Evolutionary conservation across 1,284 basidiomycete genomes (phyloP), one percentile per base, ranked within the genome.

Genomic region (Schizopora paradoxa): DNA sequence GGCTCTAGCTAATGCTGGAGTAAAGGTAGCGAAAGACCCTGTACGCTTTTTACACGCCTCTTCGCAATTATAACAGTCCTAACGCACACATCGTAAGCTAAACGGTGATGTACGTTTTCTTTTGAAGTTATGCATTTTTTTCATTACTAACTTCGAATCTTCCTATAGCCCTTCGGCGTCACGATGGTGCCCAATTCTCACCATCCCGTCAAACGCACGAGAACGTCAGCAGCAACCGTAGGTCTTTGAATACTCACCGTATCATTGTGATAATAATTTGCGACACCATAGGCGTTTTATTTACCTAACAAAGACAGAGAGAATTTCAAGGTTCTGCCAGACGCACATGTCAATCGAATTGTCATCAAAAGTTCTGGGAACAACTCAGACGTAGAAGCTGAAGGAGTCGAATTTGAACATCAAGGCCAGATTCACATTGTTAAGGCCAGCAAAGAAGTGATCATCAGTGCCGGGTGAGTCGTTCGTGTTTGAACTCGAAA

Each of bases 391-490:
- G 32, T 43, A 8, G 13, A 51, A 1, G 65, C 69, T 13, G 56
- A 58, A 10, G 62, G 63, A 11, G 64, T 66, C 11, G 53, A 56
- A 19, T 74, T 66, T 51, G 50, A 54, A 13, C 54, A 54, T 21
- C 48, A 51, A 2, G 59, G 55, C 1, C 45, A 55, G 5, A 47
- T 45, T 5, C 59, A 61, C 46, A 54, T 46, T 4, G 64, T 64
- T 18, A 51, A 56, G 8, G 62, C 61, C 6, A 48, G 25, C 5
- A 57, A 61, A n/a, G 68, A 69, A 32, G 65, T 72, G 38, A 62
- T 71, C 36, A 48, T 73, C 5, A 61, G 57, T 27, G 61, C 64
- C 2, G 62, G 63, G 57, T 62, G 36, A 16, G 56, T 47, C 27
- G 2, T 11, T 10, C 14, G 18, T 22, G 33, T n/a, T n/a, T 11